These are phyloP conservation scores for Anisogramma anomala DNA, from an alignment of 2,329 filamentous ascomycete genomes.

Conservation along the genomic window DNA sequence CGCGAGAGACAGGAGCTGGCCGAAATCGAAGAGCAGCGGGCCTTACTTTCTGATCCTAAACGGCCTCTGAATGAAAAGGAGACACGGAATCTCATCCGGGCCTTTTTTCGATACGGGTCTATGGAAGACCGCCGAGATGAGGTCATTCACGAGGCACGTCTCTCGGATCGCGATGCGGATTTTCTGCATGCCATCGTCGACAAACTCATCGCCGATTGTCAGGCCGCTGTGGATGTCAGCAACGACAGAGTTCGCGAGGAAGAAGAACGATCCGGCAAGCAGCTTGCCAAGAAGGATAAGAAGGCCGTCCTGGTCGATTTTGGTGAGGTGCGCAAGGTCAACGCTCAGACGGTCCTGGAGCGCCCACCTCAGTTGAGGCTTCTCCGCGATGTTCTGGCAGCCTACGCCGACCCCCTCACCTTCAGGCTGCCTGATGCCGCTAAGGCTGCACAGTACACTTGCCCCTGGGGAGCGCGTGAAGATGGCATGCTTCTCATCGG, in stretches of 20 bases:
- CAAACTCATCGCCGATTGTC: conserved; percentile 54
- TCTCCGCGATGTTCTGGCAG: conserved; percentile 61
- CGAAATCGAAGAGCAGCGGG: conserved; percentile 62
- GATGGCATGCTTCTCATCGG: conserved; percentile 96
- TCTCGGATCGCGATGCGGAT: conserved; percentile 71
- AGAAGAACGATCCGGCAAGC: conserved; percentile 71
- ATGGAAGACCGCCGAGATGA: conserved; percentile 82
- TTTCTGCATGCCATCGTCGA: conserved; percentile 65
- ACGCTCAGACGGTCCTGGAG: conserved; percentile 89
- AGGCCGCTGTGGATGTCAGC: conserved; percentile 52
- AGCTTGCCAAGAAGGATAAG: conserved; percentile 89
- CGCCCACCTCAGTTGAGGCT: conserved; percentile 81
- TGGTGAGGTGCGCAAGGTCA: conserved; percentile 84
- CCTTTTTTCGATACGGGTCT: conserved; percentile 82
- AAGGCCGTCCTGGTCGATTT: conserved; percentile 96
- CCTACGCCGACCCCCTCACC: conserved; percentile 56
- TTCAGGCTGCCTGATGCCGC: conserved; percentile 87
- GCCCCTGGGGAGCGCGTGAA: conserved; percentile 82
- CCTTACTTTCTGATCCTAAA: conserved; percentile 67
- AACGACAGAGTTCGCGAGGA: conserved; percentile 64
- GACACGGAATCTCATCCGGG: conserved; percentile 78
- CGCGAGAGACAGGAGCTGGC: conserved; percentile 57
- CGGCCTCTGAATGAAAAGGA: conserved; percentile 90
- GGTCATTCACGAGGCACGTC: conserved; percentile 73
- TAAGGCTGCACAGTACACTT: conserved; percentile 84